Evolutionary conservation across 768 basidiomycete species (phyloP), one percentile per base, ranked within the genome.

Genomic region (Pulveroboletus sp.): DNA sequence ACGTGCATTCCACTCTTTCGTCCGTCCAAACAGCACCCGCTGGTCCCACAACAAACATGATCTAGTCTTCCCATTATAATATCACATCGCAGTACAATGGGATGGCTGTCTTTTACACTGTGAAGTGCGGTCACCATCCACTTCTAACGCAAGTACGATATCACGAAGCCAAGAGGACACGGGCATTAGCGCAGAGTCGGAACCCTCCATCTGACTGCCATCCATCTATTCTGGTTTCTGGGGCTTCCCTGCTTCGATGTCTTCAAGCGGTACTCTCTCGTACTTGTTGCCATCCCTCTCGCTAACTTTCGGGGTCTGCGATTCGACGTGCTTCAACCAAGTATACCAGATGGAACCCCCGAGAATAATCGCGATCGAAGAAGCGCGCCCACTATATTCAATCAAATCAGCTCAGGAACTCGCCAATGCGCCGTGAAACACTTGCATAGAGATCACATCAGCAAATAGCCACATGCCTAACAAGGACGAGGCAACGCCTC

Each of bases 401-500:
- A 33, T 32, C 27, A 15, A 13, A 17, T 64, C 37, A 58, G 40
- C 37, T 27, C 15, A 18, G 9, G 31, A 35, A n/a, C 14, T 13
- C 15, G 13, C 28, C 5, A 11, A 14, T 35, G 35, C 26, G 18
- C 41, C 27, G 18, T 21, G 15, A 39, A 36, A 39, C 5, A 77
- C 86, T 64, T 66, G 87, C 91, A 70, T 75, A 5, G 89, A 86
- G 57, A 97, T 81, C 51, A 89, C 64, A 43, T 98, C 94, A 26
- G 73, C 64, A 71, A 96, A 96, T 17, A 91, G 55, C 81, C 79
- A 87, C 66, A 87, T 76, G 21, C 84, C 90, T 13, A 96, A 74
- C 39, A 94, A 64, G 5, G 92, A 90, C n/a, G 86, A 90, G 1
- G 92, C 83, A 26, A 97, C 94, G 15, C 95, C 93, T 47, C 94